These are phyloP conservation scores for Odontarrhena argentea DNA, from an alignment of 345 rosid species.

Conservation along the genomic window DNA sequence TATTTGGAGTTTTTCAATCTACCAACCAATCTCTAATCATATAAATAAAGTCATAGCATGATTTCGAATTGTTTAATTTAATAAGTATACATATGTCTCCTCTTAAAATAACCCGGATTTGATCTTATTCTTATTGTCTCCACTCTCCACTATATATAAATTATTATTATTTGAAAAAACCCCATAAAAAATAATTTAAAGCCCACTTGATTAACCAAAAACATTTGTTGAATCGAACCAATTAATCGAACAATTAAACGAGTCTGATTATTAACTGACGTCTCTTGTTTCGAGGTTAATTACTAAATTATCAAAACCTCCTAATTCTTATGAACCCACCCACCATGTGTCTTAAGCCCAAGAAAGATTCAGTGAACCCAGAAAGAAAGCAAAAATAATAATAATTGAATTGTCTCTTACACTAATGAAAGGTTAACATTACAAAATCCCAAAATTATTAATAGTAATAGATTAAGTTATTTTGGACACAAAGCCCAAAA, in stretches of 20 bases:
- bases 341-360: constrained; percentile 38
- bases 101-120: constrained; percentile 9
- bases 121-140: constrained; percentile 28
- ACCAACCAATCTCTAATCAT: constrained; percentile 1
- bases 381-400: constrained; percentile 8
- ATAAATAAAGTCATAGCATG: constrained; percentile 6
- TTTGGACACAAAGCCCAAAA: constrained; percentile 44
- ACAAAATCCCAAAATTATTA: constrained; percentile 25
- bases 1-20: background rate
- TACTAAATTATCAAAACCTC: constrained; percentile 19
- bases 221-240: constrained; percentile 37
- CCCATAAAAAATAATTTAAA: background rate
- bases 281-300: constrained; percentile 36
- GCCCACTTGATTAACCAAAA: constrained; percentile 30
- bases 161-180: background rate
- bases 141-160: background rate
- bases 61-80: background rate
- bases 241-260: constrained; percentile 25
- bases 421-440: constrained; percentile 42
- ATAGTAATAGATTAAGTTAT: constrained; percentile 17
- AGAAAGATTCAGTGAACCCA: constrained; percentile 42
- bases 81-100: constrained; percentile 18
- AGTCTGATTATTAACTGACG: constrained; percentile 32
- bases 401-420: constrained; percentile 35
- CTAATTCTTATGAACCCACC: constrained; percentile 34